Evolutionary conservation across 2,329 filamentous ascomycete species (phyloP).

Genomic region (Beauveria pseudobassiana): DNA sequence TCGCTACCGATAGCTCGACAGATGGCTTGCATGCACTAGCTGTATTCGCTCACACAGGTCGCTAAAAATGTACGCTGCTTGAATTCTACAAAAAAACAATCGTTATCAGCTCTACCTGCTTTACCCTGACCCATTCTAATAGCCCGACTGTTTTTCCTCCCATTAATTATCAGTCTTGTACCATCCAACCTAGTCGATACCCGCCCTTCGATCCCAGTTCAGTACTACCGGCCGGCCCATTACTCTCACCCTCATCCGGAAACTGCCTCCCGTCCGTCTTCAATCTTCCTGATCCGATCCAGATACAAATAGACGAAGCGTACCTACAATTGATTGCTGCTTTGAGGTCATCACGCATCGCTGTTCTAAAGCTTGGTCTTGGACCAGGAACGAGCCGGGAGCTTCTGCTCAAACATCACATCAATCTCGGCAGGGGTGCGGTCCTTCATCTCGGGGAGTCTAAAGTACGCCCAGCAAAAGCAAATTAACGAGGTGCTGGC

Average conservation of each 20-base stretch:
- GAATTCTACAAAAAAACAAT: no score
- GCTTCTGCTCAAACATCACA: conserved; percentile 17
- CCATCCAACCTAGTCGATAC: neutral
- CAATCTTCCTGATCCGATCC: neutral
- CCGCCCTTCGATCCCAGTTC: neutral
- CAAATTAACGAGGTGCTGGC: conserved; percentile 12
- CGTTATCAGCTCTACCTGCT: no score
- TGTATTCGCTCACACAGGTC: no score
- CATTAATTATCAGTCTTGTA: no score
- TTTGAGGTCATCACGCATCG: neutral
- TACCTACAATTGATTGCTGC: neutral
- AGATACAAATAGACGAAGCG: neutral
- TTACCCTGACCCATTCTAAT: no score
- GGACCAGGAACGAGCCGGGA: conserved; percentile 17
- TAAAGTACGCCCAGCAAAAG: conserved; percentile 17
- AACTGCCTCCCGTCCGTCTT: neutral
- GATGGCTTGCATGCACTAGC: no score
- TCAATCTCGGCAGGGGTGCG: conserved; percentile 17
- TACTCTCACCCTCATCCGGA: no score
- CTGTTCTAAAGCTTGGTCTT: conserved; percentile 6
- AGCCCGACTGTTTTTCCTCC: no score
- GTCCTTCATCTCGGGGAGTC: conserved; percentile 19
- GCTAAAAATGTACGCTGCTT: no score
- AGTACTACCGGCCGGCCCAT: no score
- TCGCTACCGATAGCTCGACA: no score